Evolutionary conservation across 148 eudicot genomes (phyloP).

Genomic region (Persicaria tinctoria): DNA sequence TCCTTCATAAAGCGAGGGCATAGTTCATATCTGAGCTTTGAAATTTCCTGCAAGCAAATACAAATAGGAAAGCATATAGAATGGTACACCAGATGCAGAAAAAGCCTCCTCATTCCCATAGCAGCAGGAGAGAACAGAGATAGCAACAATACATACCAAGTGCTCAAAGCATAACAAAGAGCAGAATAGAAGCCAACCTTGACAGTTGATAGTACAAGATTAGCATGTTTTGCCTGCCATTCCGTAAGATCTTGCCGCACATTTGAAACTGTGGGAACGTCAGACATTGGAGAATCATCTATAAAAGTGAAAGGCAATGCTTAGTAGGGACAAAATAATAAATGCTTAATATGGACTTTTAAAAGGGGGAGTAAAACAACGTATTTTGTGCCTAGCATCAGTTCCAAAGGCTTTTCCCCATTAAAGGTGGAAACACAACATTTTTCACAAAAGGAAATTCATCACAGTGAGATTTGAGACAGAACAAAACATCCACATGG

Average conservation of each 20-base stretch:
- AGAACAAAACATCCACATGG: neutral
- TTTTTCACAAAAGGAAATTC: neutral
- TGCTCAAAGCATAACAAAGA: neutral
- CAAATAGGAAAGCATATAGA: neutral
- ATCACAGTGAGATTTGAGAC: neutral
- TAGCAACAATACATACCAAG: neutral
- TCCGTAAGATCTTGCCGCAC: slow-evolving; percentile 89
- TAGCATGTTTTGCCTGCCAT: slow-evolving; percentile 95
- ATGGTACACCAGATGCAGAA: neutral
- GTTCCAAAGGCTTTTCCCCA: neutral
- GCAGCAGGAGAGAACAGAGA: neutral
- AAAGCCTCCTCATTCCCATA: neutral
- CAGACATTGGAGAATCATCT: slow-evolving; percentile 83
- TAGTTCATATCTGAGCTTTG: slow-evolving; percentile 83
- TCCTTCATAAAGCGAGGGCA: slow-evolving; percentile 94
- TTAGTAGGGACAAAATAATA: slow-evolving; percentile 16
- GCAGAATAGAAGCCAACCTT: slow-evolving; percentile 40
- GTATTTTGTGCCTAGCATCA: slow-evolving; percentile 3
- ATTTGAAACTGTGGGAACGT: slow-evolving; percentile 85
- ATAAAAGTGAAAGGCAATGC: slow-evolving; percentile 16
- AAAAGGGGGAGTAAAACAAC: neutral
- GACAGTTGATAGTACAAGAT: slow-evolving; percentile 68
- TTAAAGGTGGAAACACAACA: neutral
- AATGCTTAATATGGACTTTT: neutral
- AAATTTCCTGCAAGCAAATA: slow-evolving; percentile 67